phyloP scores from a whole-genome alignment of 208 protist species.

The Leishmania gerbilli region DNA sequence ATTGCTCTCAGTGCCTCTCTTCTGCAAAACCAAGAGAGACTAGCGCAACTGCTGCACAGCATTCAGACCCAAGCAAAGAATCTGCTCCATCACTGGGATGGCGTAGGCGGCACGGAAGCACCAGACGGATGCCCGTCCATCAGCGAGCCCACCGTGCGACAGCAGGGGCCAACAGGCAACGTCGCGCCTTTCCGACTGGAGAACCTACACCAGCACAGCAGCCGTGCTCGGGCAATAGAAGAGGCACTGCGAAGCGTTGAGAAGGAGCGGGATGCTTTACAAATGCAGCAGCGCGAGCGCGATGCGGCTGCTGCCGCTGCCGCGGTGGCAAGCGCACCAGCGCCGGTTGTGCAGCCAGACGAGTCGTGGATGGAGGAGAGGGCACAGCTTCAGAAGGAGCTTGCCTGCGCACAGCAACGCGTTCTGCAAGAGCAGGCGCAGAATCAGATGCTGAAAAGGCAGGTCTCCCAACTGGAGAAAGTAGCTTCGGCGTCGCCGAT shows the following conservation, averaged over 20 bases:
- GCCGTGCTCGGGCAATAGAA: constrained; percentile 18
- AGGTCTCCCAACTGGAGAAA: constrained; percentile 35
- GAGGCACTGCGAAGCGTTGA: constrained; percentile 36
- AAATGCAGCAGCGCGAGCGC: constrained; percentile 24
- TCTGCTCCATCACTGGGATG: constrained; percentile 8
- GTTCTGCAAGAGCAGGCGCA: constrained; percentile 37
- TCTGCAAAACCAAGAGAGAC: constrained; percentile 25
- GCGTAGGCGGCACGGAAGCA: background rate
- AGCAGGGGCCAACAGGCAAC: background rate
- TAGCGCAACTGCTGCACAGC: constrained; percentile 25
- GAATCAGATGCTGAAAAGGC: constrained; percentile 27
- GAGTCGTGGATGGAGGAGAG: constrained; percentile 38
- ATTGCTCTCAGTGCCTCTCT: constrained; percentile 28
- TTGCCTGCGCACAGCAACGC: constrained; percentile 38
- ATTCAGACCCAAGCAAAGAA: constrained; percentile 28
- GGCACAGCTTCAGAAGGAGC: constrained; percentile 41
- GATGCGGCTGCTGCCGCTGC: constrained; percentile 1
- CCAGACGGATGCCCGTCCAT: background rate
- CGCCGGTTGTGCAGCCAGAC: constrained; percentile 4
- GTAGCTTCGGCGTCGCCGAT: constrained; percentile 15
- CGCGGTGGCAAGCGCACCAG: background rate
- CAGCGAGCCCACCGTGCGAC: background rate
- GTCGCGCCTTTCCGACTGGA: constrained; percentile 28
- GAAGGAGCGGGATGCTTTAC: constrained; percentile 43
- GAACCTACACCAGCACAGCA: constrained; percentile 26